Percentiles rank a stretch among this genome's conserved stretches.
These are phyloP conservation scores for Aspergillus haitiensis DNA, from an alignment of 495 filamentous ascomycete species.

Conservation along the genomic window DNA sequence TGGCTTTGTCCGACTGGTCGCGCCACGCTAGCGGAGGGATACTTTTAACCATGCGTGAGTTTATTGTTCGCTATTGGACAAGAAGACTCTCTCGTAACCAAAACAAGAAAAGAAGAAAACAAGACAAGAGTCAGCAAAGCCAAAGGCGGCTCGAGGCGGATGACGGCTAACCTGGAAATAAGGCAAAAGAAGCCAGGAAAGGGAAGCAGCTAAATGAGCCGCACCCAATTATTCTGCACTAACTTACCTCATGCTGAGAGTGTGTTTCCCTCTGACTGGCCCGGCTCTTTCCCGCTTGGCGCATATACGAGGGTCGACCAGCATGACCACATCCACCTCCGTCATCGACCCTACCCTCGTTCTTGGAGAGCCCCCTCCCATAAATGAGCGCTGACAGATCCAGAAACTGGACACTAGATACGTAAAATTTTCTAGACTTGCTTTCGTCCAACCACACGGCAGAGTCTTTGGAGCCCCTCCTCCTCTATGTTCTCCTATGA, in stretches of 20 bases:
- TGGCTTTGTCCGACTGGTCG: constrained; percentile 1
- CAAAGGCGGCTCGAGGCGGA: constrained; percentile 14
- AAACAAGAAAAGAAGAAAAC: not conserved
- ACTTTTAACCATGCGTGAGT: not conserved
- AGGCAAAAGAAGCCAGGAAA: constrained; percentile 1
- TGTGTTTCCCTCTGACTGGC: constrained; percentile 21
- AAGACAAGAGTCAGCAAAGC: not conserved
- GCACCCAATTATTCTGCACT: constrained; percentile 28
- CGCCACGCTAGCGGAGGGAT: not conserved
- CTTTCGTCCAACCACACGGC: not conserved
- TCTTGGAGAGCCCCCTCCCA: not conserved
- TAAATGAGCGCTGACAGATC: not conserved
- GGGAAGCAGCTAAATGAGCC: constrained; percentile 23
- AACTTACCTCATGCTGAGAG: constrained; percentile 20
- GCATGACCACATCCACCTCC: not conserved
- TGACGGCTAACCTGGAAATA: constrained; percentile 2
- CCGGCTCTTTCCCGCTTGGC: constrained; percentile 22
- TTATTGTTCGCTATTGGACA: not conserved
- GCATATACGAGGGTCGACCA: constrained; percentile 17
- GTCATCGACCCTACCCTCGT: not conserved
- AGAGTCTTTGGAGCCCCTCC: not conserved
- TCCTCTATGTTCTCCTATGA: not conserved
- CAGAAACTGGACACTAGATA: not conserved
- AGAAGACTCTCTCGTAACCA: not conserved
- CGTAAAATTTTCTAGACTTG: not conserved